Base-by-base conservation (phyloP, 1,284 basidiomycete genomes). In the Puccinia triticina region DNA sequence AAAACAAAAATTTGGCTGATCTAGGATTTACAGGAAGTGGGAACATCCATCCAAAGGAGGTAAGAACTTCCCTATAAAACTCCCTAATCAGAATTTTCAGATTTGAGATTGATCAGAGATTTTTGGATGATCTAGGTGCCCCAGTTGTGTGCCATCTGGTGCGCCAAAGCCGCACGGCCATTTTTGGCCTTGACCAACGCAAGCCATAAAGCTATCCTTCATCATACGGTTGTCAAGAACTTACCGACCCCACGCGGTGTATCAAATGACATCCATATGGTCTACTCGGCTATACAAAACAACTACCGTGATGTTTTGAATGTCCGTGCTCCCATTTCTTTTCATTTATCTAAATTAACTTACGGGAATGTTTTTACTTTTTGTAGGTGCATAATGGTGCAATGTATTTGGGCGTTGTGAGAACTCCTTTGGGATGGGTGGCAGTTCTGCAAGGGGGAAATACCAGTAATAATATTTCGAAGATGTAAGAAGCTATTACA, bases 241-340 rank as follows among this genome's bases (percentile, higher is more conserved):
- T 21, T 64, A 29, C 61, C 61, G 10, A 37, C 29, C 10, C 4
- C 7, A 64, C 4, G 18, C 3, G 61, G 5, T 5, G 61, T 64
- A 4, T 64, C 61, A 32, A 64, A 64, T 4, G 61, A 64, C 61
- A 64, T 64, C 26, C 61, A 64, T 32, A 64, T 64, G 61, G 18
- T 64, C 26, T 64, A n/a, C 34, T 64, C 61, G 10, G 61, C 61
- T 32, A 64, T 64, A 32, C 61, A 64, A 64, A 21, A 64, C 26
- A 64, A 64, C 61, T 64, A 29, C 18, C 7, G 61, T 5, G 32
- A 4, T 64, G 61, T 64, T 64, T 64, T 64, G 26, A n/a, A 64
- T 14, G 61, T 64, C 61, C 21, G 61, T n/a, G n/a, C n/a, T 37
- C 61, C 61, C 14, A 7, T 64, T 64, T 64, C 5, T 64, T 64